These are phyloP conservation scores for Annulohypoxylon bovei DNA, from an alignment of 495 filamentous ascomycete species.

Conservation along the genomic window DNA sequence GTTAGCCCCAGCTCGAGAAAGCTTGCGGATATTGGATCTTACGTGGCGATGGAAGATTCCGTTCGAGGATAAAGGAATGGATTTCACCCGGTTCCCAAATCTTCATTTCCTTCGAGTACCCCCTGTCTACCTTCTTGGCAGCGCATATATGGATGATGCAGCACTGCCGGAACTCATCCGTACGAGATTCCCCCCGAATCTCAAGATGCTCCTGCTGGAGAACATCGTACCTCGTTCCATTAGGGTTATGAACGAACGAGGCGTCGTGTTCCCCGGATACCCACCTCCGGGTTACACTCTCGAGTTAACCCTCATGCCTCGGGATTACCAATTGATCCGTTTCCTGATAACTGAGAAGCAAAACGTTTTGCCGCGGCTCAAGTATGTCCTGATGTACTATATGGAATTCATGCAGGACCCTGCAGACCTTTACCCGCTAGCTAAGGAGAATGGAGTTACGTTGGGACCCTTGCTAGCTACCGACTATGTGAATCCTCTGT, in stretches of 20 bases:
- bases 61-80: constrained; percentile 28
- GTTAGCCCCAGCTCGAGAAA: constrained; percentile 25
- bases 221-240: constrained; percentile 39
- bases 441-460: constrained; percentile 28
- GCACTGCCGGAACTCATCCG: constrained; percentile 26
- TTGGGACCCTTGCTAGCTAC: constrained; percentile 17
- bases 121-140: constrained; percentile 33
- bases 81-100: constrained; percentile 33
- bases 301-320: constrained; percentile 31
- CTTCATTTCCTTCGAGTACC: constrained; percentile 35
- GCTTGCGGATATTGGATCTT: constrained; percentile 29
- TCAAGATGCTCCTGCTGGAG: constrained; percentile 39
- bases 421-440: constrained; percentile 15
- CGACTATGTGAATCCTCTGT: constrained; percentile 29
- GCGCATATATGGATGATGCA: constrained; percentile 21
- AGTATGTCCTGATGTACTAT: constrained; percentile 40
- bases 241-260: constrained; percentile 34
- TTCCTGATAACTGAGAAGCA: constrained; percentile 34
- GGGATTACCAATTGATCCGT: constrained; percentile 34
- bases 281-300: constrained; percentile 32
- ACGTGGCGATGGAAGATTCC: constrained; percentile 40
- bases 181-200: constrained; percentile 33
- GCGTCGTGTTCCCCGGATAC: constrained; percentile 35
- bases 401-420: constrained; percentile 24
- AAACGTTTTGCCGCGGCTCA: constrained; percentile 31